Evolutionary conservation across 345 rosid genomes (phyloP).

Genomic region (Lepidium sativum): DNA sequence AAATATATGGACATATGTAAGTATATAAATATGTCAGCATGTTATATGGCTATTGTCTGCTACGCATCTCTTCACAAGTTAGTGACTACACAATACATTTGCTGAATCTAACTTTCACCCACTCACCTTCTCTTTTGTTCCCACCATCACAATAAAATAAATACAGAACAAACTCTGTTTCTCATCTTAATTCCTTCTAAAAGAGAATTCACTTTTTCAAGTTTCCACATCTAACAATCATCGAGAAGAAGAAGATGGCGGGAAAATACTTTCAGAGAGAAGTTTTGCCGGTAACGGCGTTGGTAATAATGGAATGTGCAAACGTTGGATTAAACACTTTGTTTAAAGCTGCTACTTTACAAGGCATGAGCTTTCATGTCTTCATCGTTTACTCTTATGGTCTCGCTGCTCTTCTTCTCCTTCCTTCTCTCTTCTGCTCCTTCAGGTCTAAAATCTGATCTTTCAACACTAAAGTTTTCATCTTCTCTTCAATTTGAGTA

Average conservation of each 20-base stretch:
- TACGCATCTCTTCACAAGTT: not conserved
- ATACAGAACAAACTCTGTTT: slow-evolving; percentile 15
- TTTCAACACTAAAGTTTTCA: not conserved
- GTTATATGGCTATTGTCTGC: not conserved
- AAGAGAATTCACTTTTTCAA: slow-evolving; percentile 10
- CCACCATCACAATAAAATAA: not conserved
- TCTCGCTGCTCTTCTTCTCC: slow-evolving; percentile 76
- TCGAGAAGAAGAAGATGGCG: slow-evolving; percentile 22
- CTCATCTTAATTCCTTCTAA: not conserved
- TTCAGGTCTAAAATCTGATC: too few relatives aligned
- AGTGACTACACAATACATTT: slow-evolving; percentile 2
- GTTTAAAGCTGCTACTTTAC: slow-evolving; percentile 71
- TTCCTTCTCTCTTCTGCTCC: slow-evolving; percentile 76
- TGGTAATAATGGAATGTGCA: slow-evolving; percentile 65
- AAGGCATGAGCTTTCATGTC: slow-evolving; percentile 74
- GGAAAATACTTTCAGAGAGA: slow-evolving; percentile 40
- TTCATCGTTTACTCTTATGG: slow-evolving; percentile 72
- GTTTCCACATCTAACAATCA: slow-evolving; percentile 2
- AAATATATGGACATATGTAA: not conserved
- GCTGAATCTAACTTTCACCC: slow-evolving; percentile 18
- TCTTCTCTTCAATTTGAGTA: not conserved
- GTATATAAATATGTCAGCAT: not conserved
- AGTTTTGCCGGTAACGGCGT: slow-evolving; percentile 51
- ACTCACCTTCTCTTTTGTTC: slow-evolving; percentile 8
- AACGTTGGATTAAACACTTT: slow-evolving; percentile 73